phyloP scores from a whole-genome alignment of 176 grass and related monocot species.

The maize (Zea mays) region DNA sequence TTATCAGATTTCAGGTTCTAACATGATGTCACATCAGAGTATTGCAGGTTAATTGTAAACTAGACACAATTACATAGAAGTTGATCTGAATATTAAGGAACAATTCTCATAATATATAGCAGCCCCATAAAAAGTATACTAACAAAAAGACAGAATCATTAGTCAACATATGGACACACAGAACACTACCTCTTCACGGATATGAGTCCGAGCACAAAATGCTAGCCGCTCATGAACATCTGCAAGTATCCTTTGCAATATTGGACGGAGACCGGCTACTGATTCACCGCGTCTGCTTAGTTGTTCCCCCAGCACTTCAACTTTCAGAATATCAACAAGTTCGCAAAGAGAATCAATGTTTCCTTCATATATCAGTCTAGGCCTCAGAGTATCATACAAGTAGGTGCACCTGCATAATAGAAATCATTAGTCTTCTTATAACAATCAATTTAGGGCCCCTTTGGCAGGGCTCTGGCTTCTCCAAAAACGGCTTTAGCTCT shows the following conservation, averaged over 20 bases:
- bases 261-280: slow-evolving; percentile 72
- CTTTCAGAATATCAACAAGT: slow-evolving; percentile 93
- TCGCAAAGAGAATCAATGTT: slow-evolving; percentile 90
- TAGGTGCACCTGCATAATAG: slow-evolving; percentile 73
- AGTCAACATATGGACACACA: not conserved
- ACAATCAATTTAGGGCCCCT: not conserved
- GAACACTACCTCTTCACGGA: slow-evolving; percentile 79
- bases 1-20: slow-evolving; percentile 14
- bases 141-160: not conserved
- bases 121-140: slow-evolving; percentile 3
- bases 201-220: slow-evolving; percentile 93
- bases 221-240: slow-evolving; percentile 91
- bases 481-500: too few species aligned
- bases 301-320: slow-evolving; percentile 89
- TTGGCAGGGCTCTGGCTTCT: too few species aligned
- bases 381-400: slow-evolving; percentile 90
- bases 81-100: slow-evolving; percentile 32
- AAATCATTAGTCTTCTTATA: slow-evolving; percentile 17
- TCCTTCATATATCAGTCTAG: slow-evolving; percentile 95
- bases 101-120: not conserved
- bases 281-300: slow-evolving; percentile 72
- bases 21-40: not conserved
- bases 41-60: slow-evolving; percentile 6
- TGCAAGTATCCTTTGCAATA: slow-evolving; percentile 86
- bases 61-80: not conserved